Base-by-base conservation (phyloP, 495 filamentous ascomycete species). In the Talaromyces stipitatus region DNA sequence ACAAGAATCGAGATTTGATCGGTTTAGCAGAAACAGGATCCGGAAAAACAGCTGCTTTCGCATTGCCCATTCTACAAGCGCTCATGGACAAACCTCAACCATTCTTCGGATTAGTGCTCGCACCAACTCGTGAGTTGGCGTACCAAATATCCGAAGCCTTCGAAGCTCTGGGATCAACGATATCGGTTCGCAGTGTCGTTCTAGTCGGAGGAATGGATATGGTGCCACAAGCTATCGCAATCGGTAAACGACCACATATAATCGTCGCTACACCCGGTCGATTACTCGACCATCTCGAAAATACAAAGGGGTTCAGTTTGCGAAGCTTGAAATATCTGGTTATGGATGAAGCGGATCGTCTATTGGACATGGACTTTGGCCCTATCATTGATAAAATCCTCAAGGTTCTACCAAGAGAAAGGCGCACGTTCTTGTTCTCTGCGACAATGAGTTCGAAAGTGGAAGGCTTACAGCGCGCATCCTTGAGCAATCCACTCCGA, bases 151-250 rank as follows among this genome's bases (percentile, higher is more conserved):
- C 87, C 4, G 84, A 91, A 60, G 71, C 85, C 23, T 90, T 96
- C 58, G 91, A 96, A 62, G 85, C 85, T 0, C 80, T 97, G 6
- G 94, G 92, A 2, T 83, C 87, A 11, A 75, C 88, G 18, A 96
- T 98, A 60, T 82, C 80, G 12, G 90, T 96, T 5, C 77, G 88
- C 63, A 87, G 81, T 61, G 82, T 87, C 10, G 82, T 91, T 7
- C 80, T 98, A 29, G 85, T 97, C 14, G 94, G 94, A 54, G 94
- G 94, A 8, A 87, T 98, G 83, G 92, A 97, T 60, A 96, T 95
- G 88, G 85, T 96, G 0, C 78, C 90, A 1, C 94, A 98, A 67
- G 70, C 86, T 1, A 92, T 98, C 58, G 84, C 90, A 0, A 79
- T 98, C 1, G 89, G 86, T 7, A 96, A 95, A 78, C 92, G 90